phyloP scores from a whole-genome alignment of 345 rosid genomes.

The Eucalyptus cloeziana region DNA sequence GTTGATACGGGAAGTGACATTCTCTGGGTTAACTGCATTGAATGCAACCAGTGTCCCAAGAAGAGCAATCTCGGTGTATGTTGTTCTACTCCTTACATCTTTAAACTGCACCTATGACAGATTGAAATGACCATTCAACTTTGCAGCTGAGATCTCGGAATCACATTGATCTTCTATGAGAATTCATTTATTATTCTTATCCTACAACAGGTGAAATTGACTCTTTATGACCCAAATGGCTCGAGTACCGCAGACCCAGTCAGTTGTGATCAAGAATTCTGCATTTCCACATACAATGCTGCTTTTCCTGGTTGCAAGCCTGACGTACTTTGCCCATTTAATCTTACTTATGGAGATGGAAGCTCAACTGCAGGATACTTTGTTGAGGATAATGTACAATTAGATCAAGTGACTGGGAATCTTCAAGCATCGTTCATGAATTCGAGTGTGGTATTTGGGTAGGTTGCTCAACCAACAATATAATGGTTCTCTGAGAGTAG shows the following conservation, averaged over 20 bases:
- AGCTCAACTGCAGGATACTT: constrained; percentile 64
- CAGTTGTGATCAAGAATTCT: constrained; percentile 46
- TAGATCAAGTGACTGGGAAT: constrained; percentile 47
- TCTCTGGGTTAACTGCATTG: constrained; percentile 77
- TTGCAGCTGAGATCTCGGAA: background rate
- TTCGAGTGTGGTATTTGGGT: constrained; percentile 64
- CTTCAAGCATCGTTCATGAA: constrained; percentile 25
- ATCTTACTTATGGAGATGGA: constrained; percentile 67
- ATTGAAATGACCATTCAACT: background rate
- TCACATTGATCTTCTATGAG: background rate
- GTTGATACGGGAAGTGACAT: constrained; percentile 94
- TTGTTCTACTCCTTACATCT: background rate
- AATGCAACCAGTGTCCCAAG: constrained; percentile 55
- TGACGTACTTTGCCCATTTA: constrained; percentile 35
- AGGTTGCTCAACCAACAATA: background rate
- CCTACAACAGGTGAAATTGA: constrained; percentile 38
- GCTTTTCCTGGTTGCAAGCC: constrained; percentile 41
- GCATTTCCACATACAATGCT: constrained; percentile 27
- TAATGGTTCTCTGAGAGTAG: background rate
- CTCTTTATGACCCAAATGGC: constrained; percentile 32
- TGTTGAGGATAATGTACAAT: constrained; percentile 43
- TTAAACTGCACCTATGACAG: background rate
- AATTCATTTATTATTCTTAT: background rate
- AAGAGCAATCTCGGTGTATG: constrained; percentile 67
- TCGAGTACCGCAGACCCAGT: constrained; percentile 34